Base-by-base conservation (phyloP, 495 filamentous ascomycete genomes). In the Xylona heveae region DNA sequence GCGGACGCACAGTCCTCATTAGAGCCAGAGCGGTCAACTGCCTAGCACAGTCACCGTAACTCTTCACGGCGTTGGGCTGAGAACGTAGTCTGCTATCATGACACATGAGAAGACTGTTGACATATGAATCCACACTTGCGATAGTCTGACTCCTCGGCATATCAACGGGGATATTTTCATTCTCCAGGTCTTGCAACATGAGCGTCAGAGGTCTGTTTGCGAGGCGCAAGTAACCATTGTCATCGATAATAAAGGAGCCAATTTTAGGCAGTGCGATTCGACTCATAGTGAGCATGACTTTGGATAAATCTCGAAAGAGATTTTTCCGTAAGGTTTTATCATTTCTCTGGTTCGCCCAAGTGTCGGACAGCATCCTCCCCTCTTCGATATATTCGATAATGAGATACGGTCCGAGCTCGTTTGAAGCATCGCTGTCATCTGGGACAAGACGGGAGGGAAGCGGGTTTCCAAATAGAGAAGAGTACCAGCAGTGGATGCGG, bases 351-450 rank as follows among this genome's bases (percentile, higher is more conserved):
- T 34, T 20, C 2, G 32, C 21, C 42, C 41, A 58, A 4, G 49
- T 44, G 6, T 45, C 27, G 8, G 49, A 53, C 20, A 59, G 55
- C 52, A 57, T 53, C 16, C 37, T 34, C 6, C 49, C 48, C 3
- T 38, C 38, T 12, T 42, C 35, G 0, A 34, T 12, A n/a, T n/a
- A n/a, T n/a, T n/a, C n/a, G n/a, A n/a, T n/a, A n/a, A n/a, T n/a
- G n/a, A n/a, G n/a, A n/a, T n/a, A n/a, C n/a, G n/a, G n/a, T n/a
- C n/a, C n/a, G n/a, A n/a, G n/a, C n/a, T n/a, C n/a, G n/a, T n/a
- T n/a, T n/a, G n/a, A n/a, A n/a, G n/a, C n/a, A n/a, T n/a, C n/a
- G n/a, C n/a, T n/a, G n/a, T n/a, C n/a, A n/a, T n/a, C n/a, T n/a
- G n/a, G n/a, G n/a, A n/a, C n/a, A n/a, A n/a, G n/a, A n/a, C n/a